Conservation (phyloP, 352 stramenopile genomes). For the Phytopythium cucurbitacearum region DNA sequence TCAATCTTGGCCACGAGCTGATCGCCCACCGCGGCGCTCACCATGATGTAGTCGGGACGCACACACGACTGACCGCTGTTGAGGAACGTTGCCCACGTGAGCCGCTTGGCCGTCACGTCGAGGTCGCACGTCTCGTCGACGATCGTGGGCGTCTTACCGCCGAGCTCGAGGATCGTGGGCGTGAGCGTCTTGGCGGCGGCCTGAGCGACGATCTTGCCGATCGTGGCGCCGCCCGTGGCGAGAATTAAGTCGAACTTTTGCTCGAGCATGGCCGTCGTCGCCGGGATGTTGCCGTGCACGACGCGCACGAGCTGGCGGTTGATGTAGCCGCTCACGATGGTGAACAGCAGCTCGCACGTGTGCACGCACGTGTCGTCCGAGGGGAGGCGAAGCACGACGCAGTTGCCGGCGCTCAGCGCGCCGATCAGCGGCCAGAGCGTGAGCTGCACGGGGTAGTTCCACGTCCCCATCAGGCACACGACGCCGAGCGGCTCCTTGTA, state of each 20-base stretch:
- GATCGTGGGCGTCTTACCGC: slow-evolving; percentile 89
- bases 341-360: slow-evolving; percentile 43
- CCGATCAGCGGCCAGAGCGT: slow-evolving; percentile 70
- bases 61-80: slow-evolving; percentile 95
- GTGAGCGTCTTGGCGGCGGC: slow-evolving; percentile 93
- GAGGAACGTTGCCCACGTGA: slow-evolving; percentile 83
- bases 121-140: slow-evolving; percentile 69
- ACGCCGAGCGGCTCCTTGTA: slow-evolving; percentile 73
- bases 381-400: slow-evolving; percentile 87
- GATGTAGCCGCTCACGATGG: slow-evolving; percentile 50
- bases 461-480: slow-evolving; percentile 84
- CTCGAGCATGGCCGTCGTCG: slow-evolving; percentile 61
- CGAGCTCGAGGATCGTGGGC: slow-evolving; percentile 91
- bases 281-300: slow-evolving; percentile 71
- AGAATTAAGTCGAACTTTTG: slow-evolving; percentile 80
- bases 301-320: slow-evolving; percentile 63
- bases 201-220: slow-evolving; percentile 86
- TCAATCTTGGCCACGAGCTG: slow-evolving; percentile 39
- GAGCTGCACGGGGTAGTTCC: slow-evolving; percentile 89
- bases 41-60: slow-evolving; percentile 91
- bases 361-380: slow-evolving; percentile 68
- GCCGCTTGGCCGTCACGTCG: slow-evolving; percentile 55
- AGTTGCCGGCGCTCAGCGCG: slow-evolving; percentile 90
- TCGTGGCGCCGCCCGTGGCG: slow-evolving; percentile 60
- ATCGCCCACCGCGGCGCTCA: slow-evolving; percentile 68